phyloP scores from a whole-genome alignment of 441 rosid species.

The Syzygium malaccense region DNA sequence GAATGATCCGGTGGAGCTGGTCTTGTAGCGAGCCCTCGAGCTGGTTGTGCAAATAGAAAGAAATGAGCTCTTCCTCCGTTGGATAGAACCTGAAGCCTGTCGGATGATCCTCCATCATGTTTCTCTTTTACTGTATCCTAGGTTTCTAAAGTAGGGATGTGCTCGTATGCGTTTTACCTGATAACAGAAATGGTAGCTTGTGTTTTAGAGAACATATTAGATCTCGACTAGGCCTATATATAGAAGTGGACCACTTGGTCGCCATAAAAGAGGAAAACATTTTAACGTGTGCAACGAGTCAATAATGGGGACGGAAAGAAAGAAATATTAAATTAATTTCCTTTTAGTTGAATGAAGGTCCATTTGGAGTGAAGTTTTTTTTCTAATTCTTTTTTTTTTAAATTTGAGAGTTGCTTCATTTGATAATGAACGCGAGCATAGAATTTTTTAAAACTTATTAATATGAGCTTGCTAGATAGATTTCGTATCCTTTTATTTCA shows the following conservation, averaged over 20 bases:
- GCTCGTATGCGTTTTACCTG: background rate
- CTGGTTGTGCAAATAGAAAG: conserved; percentile 65
- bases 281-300: background rate
- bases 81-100: background rate
- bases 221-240: background rate
- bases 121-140: background rate
- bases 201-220: background rate
- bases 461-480: background rate
- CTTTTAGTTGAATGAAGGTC: background rate
- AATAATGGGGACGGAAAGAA: background rate
- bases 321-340: background rate
- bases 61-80: conserved; percentile 34
- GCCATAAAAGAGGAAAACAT: background rate
- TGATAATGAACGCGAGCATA: background rate
- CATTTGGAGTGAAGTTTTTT: background rate
- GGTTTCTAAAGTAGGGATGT: background rate
- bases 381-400: background rate
- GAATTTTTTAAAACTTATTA: background rate
- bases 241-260: background rate
- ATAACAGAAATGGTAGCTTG: background rate
- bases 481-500: background rate
- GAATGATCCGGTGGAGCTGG: conserved; percentile 44
- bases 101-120: background rate
- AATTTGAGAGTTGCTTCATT: background rate
- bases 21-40: conserved; percentile 33